Base-by-base conservation (phyloP, 495 filamentous ascomycete species). In the Penicillium riverlandense region DNA sequence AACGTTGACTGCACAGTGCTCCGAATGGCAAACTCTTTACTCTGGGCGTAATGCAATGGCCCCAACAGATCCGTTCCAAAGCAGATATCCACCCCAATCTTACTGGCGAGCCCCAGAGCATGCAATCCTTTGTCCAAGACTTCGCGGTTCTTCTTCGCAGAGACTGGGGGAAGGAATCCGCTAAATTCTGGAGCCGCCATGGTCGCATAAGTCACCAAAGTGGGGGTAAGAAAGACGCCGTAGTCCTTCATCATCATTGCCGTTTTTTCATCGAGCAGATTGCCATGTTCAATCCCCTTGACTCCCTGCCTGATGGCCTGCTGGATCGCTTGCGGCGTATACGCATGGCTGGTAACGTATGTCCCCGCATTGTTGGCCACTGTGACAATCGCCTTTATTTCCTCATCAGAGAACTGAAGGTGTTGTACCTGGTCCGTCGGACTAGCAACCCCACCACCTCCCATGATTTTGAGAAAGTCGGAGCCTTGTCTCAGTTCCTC, bases 381-480 rank as follows among this genome's bases (percentile, higher is more conserved):
- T 7, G 59, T 61, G 29, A 52, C 55, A 27, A 79, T 71, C 0
- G 70, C 75, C 13, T 51, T 54, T 30, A 77, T 71, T 46, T 79
- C 75, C 15, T 70, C 69, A 9, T 59, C 45, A 0, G 71, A 66
- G 55, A 76, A 78, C 52, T 78, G 75, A 1, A 69, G 52, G 43
- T 58, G 61, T 27, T 70, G 59, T 12, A 78, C 44, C 31, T 49
- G 48, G 47, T 77, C 74, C 0, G 74, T 67, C 0, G 71, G 71
- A 12, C 53, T 66, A 0, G 67, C 72, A 7, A 78, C 75, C 2
- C 75, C 75, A 4, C 74, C 72, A 4, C 69, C 66, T n/a, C 59
- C 53, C 74, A 78, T 76, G 46, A 78, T 76, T 55, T 78, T 78
- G 58, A 78, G 59, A 48, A 77, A 76, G 39, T 77, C 62, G 2